These are phyloP conservation scores for Rheum nobile DNA, from an alignment of 148 eudicot species.

Conservation along the genomic window DNA sequence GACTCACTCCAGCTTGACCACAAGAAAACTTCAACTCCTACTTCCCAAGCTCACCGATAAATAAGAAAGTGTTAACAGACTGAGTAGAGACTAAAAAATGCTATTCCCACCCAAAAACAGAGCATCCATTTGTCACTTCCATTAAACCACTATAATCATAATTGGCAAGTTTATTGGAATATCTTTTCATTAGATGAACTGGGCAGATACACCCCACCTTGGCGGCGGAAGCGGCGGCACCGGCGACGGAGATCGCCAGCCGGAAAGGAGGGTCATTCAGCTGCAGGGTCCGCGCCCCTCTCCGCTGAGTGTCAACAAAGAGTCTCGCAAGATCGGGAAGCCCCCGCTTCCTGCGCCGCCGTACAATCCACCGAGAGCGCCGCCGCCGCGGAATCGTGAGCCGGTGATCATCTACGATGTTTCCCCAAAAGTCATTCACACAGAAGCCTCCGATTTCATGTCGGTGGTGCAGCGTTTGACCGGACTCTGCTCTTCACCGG, in stretches of 20 bases:
- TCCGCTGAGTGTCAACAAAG: slow-evolving; percentile 48
- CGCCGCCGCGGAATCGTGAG: slow-evolving; percentile 14
- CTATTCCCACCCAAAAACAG: not conserved
- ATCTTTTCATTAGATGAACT: not conserved
- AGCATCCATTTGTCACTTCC: not conserved
- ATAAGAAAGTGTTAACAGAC: not conserved
- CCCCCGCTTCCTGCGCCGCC: slow-evolving; percentile 38
- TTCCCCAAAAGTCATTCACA: slow-evolving; percentile 59
- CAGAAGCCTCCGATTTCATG: slow-evolving; percentile 49
- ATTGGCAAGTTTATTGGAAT: not conserved
- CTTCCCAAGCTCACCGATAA: not conserved
- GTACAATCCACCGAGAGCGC: slow-evolving; percentile 7
- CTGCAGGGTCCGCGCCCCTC: slow-evolving; percentile 73
- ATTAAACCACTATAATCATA: not conserved
- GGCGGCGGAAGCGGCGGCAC: slow-evolving; percentile 12
- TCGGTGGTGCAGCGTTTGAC: slow-evolving; percentile 63
- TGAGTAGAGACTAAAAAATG: not conserved
- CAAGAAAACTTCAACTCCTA: not conserved
- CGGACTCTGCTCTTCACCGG: slow-evolving; percentile 23
- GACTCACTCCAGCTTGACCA: not conserved
- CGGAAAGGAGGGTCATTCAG: slow-evolving; percentile 20
- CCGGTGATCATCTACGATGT: slow-evolving; percentile 69
- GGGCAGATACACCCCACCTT: not conserved
- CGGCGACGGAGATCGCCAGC: slow-evolving; percentile 21
- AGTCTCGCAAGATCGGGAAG: slow-evolving; percentile 50